Evolutionary conservation across 169 alveolate genomes (phyloP).

Genomic region (Eimeria mitis): DNA sequence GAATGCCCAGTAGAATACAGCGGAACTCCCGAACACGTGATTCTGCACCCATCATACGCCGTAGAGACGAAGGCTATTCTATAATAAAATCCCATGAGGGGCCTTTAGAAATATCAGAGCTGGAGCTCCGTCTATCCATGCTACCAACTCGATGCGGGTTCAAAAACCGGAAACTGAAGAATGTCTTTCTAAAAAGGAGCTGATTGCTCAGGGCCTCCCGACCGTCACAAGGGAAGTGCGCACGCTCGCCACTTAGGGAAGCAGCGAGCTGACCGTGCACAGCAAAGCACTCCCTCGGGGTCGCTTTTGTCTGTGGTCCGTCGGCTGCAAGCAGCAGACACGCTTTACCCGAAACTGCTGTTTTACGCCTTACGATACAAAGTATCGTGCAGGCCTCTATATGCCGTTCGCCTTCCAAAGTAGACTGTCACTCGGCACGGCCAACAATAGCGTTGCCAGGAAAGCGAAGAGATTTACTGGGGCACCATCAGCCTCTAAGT

Average conservation of each 20-base stretch:
- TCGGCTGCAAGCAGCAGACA: neutral
- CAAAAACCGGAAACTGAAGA: neutral
- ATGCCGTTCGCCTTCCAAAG: neutral
- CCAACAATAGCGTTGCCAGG: neutral
- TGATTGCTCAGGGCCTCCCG: conserved; percentile 9
- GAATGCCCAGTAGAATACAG: neutral
- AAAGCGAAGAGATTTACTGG: no score
- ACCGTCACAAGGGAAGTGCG: neutral
- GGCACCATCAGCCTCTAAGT: neutral
- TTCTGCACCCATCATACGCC: neutral
- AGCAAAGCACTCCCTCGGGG: neutral
- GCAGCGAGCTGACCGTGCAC: neutral
- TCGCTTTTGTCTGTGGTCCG: neutral
- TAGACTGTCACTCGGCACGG: neutral
- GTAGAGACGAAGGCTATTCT: neutral
- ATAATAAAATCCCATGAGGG: neutral
- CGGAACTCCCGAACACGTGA: neutral
- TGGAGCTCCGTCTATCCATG: neutral
- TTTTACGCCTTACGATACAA: neutral
- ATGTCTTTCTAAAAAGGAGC: neutral
- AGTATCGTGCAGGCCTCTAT: neutral
- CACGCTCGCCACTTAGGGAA: neutral
- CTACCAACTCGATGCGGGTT: neutral
- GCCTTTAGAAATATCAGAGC: neutral
- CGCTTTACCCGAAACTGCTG: neutral